Conservation (phyloP, 345 rosid genomes). For the Bruguiera parviflora region DNA sequence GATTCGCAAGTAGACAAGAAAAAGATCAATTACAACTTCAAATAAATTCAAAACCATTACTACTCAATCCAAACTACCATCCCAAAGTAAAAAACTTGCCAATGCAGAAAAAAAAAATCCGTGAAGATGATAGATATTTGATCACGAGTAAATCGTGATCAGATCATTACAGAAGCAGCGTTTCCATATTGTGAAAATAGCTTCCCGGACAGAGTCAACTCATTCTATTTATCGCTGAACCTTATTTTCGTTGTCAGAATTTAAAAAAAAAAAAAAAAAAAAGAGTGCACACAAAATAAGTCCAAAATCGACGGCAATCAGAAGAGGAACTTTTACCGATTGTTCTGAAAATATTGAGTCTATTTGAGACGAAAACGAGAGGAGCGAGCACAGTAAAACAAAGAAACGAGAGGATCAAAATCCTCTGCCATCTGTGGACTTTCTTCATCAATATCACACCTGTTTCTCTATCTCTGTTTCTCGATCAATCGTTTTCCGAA, state of each 20-base stretch:
- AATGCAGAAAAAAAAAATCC: not conserved
- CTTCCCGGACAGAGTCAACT: too few species aligned
- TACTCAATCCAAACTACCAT: conserved; percentile 11
- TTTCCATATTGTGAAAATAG: too few species aligned
- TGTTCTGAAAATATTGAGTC: conserved; percentile 47
- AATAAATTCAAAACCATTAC: not conserved
- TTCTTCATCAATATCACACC: conserved; percentile 57
- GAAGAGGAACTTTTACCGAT: conserved; percentile 34
- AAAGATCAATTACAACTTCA: not conserved
- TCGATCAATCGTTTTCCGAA: conserved; percentile 37
- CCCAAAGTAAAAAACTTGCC: not conserved
- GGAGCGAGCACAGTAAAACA: conserved; percentile 73
- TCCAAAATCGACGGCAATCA: not conserved
- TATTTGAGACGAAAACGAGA: conserved; percentile 51
- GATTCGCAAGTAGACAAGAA: conserved; percentile 14
- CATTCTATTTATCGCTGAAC: too few species aligned
- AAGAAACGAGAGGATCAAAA: conserved; percentile 69
- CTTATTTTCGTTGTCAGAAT: too few species aligned
- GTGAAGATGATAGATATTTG: not conserved
- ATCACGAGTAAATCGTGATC: not conserved
- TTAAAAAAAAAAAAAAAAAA: too few species aligned
- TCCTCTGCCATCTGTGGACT: conserved; percentile 73
- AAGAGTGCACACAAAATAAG: too few species aligned
- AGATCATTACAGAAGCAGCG: too few species aligned
- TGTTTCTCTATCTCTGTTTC: conserved; percentile 10